Percentiles rank a stretch among this genome's conserved stretches.
These are phyloP conservation scores for Emydomyces testavorans DNA, from an alignment of 2,329 filamentous ascomycete genomes.

Conservation along the genomic window DNA sequence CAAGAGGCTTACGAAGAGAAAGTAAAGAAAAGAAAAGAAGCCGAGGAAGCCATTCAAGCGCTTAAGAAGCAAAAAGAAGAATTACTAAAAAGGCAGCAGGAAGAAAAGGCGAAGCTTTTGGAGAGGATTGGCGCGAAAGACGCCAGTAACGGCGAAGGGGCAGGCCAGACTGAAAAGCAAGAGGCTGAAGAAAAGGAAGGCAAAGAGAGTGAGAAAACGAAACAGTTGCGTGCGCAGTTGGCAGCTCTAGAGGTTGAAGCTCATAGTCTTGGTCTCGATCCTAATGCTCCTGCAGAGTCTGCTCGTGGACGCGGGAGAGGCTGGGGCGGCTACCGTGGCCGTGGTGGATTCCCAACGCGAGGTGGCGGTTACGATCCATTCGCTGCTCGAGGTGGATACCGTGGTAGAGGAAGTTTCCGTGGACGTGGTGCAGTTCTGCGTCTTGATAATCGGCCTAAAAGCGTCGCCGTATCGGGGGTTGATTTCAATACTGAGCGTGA, in stretches of 20 bases:
- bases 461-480: slow-evolving; percentile 42
- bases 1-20: slow-evolving; percentile 47
- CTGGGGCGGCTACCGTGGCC: slow-evolving; percentile 27
- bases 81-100: slow-evolving; percentile 43
- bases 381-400: slow-evolving; percentile 29
- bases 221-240: slow-evolving; percentile 43
- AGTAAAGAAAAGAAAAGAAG: slow-evolving; percentile 41
- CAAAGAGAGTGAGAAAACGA: slow-evolving; percentile 39
- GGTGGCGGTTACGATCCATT: slow-evolving; percentile 31
- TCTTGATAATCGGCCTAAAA: slow-evolving; percentile 48
- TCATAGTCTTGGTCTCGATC: slow-evolving; percentile 42
- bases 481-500: slow-evolving; percentile 41
- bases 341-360: slow-evolving; percentile 21
- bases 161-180: slow-evolving; percentile 18
- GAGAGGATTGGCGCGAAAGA: slow-evolving; percentile 38
- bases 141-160: slow-evolving; percentile 23
- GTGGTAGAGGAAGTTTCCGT: slow-evolving; percentile 33
- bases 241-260: slow-evolving; percentile 47
- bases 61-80: slow-evolving; percentile 44
- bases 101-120: slow-evolving; percentile 42
- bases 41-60: slow-evolving; percentile 40
- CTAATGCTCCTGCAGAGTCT: slow-evolving; percentile 26
- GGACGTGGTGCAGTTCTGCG: slow-evolving; percentile 42
- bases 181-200: slow-evolving; percentile 20
- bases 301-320: slow-evolving; percentile 22